Base-by-base conservation (phyloP, 202 grass and related monocot species). In the Setaria viridis region DNA sequence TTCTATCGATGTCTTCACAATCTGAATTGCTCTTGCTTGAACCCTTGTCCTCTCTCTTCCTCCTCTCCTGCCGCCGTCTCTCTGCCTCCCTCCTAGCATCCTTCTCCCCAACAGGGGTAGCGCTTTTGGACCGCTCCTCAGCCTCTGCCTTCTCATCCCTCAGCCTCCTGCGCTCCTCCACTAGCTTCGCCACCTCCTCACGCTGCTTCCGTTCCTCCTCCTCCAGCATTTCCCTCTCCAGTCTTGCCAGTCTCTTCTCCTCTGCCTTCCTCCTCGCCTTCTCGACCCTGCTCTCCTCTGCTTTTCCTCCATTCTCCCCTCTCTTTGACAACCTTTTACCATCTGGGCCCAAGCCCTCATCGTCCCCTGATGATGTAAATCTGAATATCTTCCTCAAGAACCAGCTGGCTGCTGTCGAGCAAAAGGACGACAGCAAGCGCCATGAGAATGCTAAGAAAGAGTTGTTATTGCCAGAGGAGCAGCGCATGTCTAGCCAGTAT, bases 131-230 rank as follows among this genome's bases (percentile, higher is more conserved):
- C 43, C 90, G 69, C 48, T 94, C 91, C 86, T 95, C 93, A 53
- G 91, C 90, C 72, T 99, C 93, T 21, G 93, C 70, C 69, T 94
- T 99, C 74, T 99, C 93, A 70, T 94, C 96, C 82, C 93, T 91
- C 34, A 99, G 75, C 80, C 75, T 99, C 86, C 91, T 94, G 68
- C 91, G 93, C 66, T 99, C 96, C 79, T 99, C 93, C 45, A 99
- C 96, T 10, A 99, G 74, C 76, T 94, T 94, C 4, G 96, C 87
- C 62, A 99, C 84, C 84, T 99, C 96, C 84, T 94, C 96, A 9
- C 96, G 87, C n/a, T 99, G 96, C 90, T 99, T 99, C 78, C 90
- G 87, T 82, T 99, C 96, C 71, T 99, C 96, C 89, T 95, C 93
- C 85, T 99, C 96, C 19, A 95, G 82, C 93, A 94, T 87, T 82